Conservation (phyloP, 129 eudicot species). For the Centaurea solstitialis region DNA sequence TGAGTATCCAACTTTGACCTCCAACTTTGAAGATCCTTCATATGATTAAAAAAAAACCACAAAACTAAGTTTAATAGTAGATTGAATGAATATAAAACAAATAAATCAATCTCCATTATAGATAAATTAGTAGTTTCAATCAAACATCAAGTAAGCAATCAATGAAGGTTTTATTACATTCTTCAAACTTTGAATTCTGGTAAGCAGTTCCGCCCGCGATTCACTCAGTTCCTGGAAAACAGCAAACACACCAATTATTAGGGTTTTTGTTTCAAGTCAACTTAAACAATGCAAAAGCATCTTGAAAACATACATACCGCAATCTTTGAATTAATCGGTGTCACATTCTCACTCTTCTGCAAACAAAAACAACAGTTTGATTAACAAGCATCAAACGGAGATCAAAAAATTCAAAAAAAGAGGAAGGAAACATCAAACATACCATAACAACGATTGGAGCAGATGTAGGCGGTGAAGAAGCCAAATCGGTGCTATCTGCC, state of each 20-base stretch:
- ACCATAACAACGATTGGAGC: conserved; percentile 18
- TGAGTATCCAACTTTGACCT: conserved; percentile 83
- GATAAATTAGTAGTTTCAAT: too few relatives aligned
- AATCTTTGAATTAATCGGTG: conserved; percentile 66
- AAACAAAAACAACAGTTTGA: not conserved
- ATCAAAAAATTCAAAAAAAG: not conserved
- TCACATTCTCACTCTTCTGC: conserved; percentile 71
- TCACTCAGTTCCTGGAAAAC: conserved; percentile 64
- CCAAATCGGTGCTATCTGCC: conserved; percentile 29
- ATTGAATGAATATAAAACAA: not conserved
- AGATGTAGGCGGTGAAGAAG: conserved; percentile 2
- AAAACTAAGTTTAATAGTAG: not conserved
- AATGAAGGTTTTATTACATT: conserved; percentile 53
- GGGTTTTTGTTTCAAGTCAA: too few relatives aligned
- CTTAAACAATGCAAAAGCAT: conserved; percentile 1
- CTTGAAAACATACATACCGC: conserved; percentile 55
- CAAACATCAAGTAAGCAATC: too few relatives aligned
- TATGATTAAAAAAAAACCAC: conserved; percentile 3
- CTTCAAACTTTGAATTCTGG: conserved; percentile 73
- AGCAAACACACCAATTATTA: conserved; percentile 2
- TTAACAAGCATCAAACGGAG: not conserved
- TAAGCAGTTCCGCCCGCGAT: conserved; percentile 76
- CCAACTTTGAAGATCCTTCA: conserved; percentile 89
- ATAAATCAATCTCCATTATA: too few relatives aligned
- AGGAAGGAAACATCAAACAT: not conserved